phyloP scores from a whole-genome alignment of 768 basidiomycete genomes.

The Vararia minispora region DNA sequence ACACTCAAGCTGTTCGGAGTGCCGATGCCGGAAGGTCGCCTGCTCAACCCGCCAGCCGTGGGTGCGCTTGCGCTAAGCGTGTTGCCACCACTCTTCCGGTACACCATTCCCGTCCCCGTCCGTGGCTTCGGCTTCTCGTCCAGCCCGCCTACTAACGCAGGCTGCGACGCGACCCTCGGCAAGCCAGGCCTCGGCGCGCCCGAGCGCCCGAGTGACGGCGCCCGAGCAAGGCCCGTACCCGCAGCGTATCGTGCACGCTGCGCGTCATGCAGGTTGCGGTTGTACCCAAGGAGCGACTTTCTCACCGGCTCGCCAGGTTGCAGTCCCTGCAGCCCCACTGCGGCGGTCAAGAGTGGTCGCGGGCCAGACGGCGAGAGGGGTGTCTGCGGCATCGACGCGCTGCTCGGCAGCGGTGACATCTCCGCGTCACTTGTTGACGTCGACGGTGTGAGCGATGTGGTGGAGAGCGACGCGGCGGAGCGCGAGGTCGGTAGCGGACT shows the following conservation, averaged over 20 bases:
- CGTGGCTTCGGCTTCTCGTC: slow-evolving; percentile 7
- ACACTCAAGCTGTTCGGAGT: too few species aligned
- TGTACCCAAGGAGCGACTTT: slow-evolving; percentile 12
- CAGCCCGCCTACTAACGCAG: slow-evolving; percentile 1
- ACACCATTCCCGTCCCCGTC: slow-evolving; percentile 14
- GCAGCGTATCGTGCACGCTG: slow-evolving; percentile 7
- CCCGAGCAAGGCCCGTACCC: too few species aligned
- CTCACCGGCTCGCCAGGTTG: slow-evolving; percentile 11
- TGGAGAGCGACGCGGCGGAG: slow-evolving; percentile 3
- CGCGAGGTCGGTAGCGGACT: slow-evolving; percentile 1
- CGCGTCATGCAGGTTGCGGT: slow-evolving; percentile 13
- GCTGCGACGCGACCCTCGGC: background rate
- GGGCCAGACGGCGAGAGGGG: slow-evolving; percentile 6
- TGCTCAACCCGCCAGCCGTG: too few species aligned
- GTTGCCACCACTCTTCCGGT: too few species aligned
- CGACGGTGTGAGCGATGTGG: background rate
- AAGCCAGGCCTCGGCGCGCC: background rate
- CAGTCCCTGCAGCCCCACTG: slow-evolving; percentile 1
- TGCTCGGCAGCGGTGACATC: too few species aligned
- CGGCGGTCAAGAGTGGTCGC: slow-evolving; percentile 11
- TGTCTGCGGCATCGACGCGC: too few species aligned
- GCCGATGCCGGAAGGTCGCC: too few species aligned
- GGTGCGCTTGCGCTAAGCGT: too few species aligned
- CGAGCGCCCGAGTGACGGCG: too few species aligned
- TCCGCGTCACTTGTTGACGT: too few species aligned